phyloP scores from a whole-genome alignment of 352 stramenopile genomes.

The Aphanomyces euteiches region DNA sequence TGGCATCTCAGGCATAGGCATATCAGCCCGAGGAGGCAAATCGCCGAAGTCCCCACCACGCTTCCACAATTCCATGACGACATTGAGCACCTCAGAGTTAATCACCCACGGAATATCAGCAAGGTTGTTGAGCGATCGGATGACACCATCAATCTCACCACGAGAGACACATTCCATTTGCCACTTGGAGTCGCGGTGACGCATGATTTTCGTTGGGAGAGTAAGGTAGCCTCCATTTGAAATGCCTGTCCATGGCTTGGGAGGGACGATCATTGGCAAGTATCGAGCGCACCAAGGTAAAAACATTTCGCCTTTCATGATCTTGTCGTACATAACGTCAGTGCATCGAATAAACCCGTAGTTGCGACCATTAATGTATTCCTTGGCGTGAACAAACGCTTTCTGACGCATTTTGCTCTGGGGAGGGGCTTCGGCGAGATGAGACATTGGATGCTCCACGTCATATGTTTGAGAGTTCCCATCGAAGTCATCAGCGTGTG shows the following conservation, averaged over 20 bases:
- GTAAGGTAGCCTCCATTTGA: slow-evolving; percentile 92
- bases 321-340: slow-evolving; percentile 53
- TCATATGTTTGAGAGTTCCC: slow-evolving; percentile 34
- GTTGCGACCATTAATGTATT: slow-evolving; percentile 78
- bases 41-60: slow-evolving; percentile 90
- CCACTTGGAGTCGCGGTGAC: slow-evolving; percentile 72
- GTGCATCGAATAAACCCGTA: slow-evolving; percentile 53
- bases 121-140: slow-evolving; percentile 91
- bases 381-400: slow-evolving; percentile 71
- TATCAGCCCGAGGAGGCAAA: slow-evolving; percentile 77
- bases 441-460: slow-evolving; percentile 36
- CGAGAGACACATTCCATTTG: slow-evolving; percentile 87
- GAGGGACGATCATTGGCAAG: slow-evolving; percentile 96
- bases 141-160: slow-evolving; percentile 80
- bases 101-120: slow-evolving; percentile 93
- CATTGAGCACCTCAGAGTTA: slow-evolving; percentile 91
- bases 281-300: slow-evolving; percentile 82
- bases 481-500: slow-evolving; percentile 35
- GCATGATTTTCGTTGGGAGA: slow-evolving; percentile 92
- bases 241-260: slow-evolving; percentile 85
- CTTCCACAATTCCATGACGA: slow-evolving; percentile 90
- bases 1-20: slow-evolving; percentile 48
- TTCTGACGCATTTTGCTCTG: slow-evolving; percentile 30
- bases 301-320: slow-evolving; percentile 55
- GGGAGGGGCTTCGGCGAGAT: slow-evolving; percentile 39